Conservation (phyloP, 345 rosid genomes). For the Tarenaya hassleriana region DNA sequence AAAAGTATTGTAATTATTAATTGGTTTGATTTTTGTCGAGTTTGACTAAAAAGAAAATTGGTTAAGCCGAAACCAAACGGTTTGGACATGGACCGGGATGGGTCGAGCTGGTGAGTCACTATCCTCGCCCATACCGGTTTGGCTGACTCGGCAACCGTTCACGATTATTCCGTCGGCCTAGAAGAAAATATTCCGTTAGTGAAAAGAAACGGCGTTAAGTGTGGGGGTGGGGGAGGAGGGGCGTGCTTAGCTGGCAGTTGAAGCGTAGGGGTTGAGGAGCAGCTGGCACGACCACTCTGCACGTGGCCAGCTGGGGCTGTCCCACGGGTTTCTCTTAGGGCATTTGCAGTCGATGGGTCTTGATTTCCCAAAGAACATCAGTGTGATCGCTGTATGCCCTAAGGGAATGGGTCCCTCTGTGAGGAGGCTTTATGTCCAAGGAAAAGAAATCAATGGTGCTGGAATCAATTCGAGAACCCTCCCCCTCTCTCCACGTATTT, state of each 20-base stretch:
- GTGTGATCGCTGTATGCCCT: conserved; percentile 85
- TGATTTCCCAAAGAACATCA: conserved; percentile 75
- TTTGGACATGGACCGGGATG: too few species aligned
- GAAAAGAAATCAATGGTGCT: conserved; percentile 87
- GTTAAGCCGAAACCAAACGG: too few species aligned
- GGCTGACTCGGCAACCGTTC: conserved; percentile 18
- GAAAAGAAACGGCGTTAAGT: conserved; percentile 16
- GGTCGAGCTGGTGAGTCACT: conserved; percentile 11
- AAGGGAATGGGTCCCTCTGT: conserved; percentile 93
- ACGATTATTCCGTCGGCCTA: too few species aligned
- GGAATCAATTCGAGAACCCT: conserved; percentile 92
- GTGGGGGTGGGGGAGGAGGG: background rate
- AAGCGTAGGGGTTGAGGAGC: conserved; percentile 10
- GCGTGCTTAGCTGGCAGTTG: conserved; percentile 26
- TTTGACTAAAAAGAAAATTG: too few species aligned
- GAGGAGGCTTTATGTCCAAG: conserved; percentile 85
- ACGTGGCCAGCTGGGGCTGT: conserved; percentile 41
- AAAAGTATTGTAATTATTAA: too few species aligned
- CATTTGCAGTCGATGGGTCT: conserved; percentile 70
- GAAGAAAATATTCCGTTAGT: conserved; percentile 18
- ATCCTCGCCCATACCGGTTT: conserved; percentile 15
- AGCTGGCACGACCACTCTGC: conserved; percentile 22
- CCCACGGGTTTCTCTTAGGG: conserved; percentile 88
- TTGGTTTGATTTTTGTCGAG: too few species aligned
- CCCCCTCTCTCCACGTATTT: background rate